Conservation (phyloP, 2,329 filamentous ascomycete genomes). For the Alternaria conjuncta region DNA sequence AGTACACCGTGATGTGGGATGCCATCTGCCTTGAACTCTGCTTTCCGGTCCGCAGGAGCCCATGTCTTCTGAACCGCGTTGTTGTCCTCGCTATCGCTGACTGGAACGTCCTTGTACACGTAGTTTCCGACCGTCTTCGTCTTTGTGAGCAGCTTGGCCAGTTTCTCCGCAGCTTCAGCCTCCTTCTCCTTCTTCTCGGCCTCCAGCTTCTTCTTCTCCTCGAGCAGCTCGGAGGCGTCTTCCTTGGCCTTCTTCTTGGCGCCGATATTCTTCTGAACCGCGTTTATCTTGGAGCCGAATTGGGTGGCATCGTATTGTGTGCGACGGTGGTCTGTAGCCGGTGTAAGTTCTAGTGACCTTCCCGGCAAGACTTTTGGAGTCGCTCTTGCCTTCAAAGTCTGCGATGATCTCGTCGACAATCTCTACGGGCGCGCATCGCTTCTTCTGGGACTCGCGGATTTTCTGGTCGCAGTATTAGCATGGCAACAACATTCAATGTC, state of each 20-base stretch:
- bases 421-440: slow-evolving; percentile 79
- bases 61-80: slow-evolving; percentile 80
- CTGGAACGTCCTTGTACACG: slow-evolving; percentile 85
- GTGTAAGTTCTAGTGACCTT: not conserved
- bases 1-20: slow-evolving; percentile 97
- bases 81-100: slow-evolving; percentile 87
- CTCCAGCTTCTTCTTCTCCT: slow-evolving; percentile 78
- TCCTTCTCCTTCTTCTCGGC: slow-evolving; percentile 82
- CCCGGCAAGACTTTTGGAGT: not conserved
- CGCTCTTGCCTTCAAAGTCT: slow-evolving; percentile 67
- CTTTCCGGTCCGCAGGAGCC: slow-evolving; percentile 75
- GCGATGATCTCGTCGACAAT: slow-evolving; percentile 89
- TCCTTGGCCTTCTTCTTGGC: slow-evolving; percentile 92
- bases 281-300: slow-evolving; percentile 84
- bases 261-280: slow-evolving; percentile 86
- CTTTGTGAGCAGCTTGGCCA: slow-evolving; percentile 75
- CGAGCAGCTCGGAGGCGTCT: slow-evolving; percentile 78
- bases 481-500: not conserved
- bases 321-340: slow-evolving; percentile 69
- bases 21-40: slow-evolving; percentile 78
- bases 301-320: slow-evolving; percentile 81
- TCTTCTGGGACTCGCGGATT: slow-evolving; percentile 89
- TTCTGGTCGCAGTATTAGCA: slow-evolving; percentile 47
- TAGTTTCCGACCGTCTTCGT: slow-evolving; percentile 87
- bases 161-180: slow-evolving; percentile 76